Evolutionary conservation across 306 rosid species (phyloP).

Genomic region (Cucurbita argyrosperma): DNA sequence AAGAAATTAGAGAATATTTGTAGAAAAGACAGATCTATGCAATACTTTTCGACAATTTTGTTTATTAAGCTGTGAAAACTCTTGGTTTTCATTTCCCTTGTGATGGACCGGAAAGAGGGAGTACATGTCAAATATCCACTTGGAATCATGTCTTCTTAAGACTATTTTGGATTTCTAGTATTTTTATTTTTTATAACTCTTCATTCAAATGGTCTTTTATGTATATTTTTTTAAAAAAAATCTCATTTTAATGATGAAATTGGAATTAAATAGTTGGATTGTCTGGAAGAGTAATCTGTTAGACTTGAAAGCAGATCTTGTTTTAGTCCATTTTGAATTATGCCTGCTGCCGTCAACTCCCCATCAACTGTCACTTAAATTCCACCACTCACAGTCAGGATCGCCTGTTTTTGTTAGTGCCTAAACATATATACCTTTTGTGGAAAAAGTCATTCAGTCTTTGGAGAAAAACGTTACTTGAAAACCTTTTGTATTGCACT

Average conservation of each 20-base stretch:
- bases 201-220: no score
- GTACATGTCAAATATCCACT: no score
- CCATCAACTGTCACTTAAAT: background rate
- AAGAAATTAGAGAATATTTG: no score
- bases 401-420: background rate
- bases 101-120: no score
- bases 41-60: no score
- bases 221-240: no score
- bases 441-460: background rate
- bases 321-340: background rate
- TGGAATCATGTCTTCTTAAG: no score
- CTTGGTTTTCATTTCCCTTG: no score
- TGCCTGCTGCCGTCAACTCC: background rate
- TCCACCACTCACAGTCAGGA: background rate
- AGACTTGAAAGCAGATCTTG: background rate
- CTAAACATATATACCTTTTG: background rate
- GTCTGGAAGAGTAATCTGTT: background rate
- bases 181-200: no score
- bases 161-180: no score
- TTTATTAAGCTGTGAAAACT: no score
- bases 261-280: background rate
- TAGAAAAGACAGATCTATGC: no score
- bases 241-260: background rate
- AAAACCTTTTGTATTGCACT: background rate
- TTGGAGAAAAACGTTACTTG: background rate